Evolutionary conservation across 441 rosid species (phyloP).

Genomic region (Capsella rubella): DNA sequence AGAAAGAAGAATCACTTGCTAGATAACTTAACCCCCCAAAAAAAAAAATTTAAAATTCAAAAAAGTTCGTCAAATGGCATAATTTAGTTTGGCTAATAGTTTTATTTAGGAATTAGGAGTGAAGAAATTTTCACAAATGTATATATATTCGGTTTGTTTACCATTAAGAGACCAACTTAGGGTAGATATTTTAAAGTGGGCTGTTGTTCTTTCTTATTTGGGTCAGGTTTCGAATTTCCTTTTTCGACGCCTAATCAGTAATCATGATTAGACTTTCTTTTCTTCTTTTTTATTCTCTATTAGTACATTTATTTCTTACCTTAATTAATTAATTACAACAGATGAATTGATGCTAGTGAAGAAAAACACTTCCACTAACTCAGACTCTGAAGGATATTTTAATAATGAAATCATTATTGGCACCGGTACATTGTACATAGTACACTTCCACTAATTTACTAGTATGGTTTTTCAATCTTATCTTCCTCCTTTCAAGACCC

Average conservation of each 20-base stretch:
- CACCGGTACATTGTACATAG: constrained; percentile 21
- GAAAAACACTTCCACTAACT: constrained; percentile 30
- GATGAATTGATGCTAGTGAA: not conserved
- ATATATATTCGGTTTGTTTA: not conserved
- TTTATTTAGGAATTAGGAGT: not conserved
- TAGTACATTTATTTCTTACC: constrained; percentile 9
- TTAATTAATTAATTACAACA: constrained; percentile 9
- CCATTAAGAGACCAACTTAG: not conserved
- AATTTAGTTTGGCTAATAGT: not conserved
- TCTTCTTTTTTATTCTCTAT: not conserved
- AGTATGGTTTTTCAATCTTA: not conserved
- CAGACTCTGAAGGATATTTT: constrained; percentile 13
- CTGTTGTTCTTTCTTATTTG: constrained; percentile 29
- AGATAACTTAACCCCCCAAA: not conserved
- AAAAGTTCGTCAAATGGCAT: not conserved
- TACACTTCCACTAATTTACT: constrained; percentile 12
- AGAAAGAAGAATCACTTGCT: not conserved
- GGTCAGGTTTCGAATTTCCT: constrained; percentile 35
- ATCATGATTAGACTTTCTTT: constrained; percentile 27
- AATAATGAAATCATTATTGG: constrained; percentile 5
- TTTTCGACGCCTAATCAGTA: constrained; percentile 35
- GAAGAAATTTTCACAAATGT: too few relatives aligned
- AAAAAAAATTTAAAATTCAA: not conserved
- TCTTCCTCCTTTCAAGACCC: not conserved
- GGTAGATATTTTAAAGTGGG: not conserved